Evolutionary conservation across 495 filamentous ascomycete species (phyloP).

Genomic region (Aspergillus ellipticus): DNA sequence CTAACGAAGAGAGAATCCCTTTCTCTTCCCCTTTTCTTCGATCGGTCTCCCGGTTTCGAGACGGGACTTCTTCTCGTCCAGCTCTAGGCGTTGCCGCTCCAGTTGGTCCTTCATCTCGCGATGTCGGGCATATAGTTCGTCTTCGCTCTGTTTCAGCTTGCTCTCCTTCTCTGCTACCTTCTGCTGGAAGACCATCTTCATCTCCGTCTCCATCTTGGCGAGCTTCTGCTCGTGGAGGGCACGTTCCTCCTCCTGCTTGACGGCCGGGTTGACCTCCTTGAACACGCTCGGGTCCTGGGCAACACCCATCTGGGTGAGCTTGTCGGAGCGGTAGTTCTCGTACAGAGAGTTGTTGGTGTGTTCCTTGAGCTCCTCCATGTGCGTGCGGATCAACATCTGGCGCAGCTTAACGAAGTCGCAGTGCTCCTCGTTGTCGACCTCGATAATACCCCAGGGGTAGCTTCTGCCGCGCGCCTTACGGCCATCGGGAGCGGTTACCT

Average conservation of each 20-base stretch:
- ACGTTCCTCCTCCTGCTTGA: slow-evolving; percentile 99
- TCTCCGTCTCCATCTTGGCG: slow-evolving; percentile 99
- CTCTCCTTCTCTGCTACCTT: slow-evolving; percentile 99
- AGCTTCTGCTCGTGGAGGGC: slow-evolving; percentile 98
- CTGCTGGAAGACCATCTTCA: slow-evolving; percentile 99
- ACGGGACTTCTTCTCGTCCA: slow-evolving; percentile 95
- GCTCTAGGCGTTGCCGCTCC: slow-evolving; percentile 85
- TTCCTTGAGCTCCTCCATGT: slow-evolving; percentile 99
- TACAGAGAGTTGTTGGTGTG: slow-evolving; percentile 98
- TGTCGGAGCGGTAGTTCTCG: slow-evolving; percentile 99
- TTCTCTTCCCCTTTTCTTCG: slow-evolving; percentile 90
- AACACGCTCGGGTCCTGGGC: slow-evolving; percentile 97
- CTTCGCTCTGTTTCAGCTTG: slow-evolving; percentile 98
- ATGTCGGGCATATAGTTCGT: slow-evolving; percentile 95
- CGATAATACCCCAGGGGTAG: slow-evolving; percentile 98
- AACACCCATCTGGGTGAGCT: slow-evolving; percentile 97
- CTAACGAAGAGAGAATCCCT: slow-evolving; percentile 98
- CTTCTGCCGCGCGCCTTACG: slow-evolving; percentile 92
- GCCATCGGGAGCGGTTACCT: slow-evolving; percentile 86
- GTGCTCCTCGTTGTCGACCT: slow-evolving; percentile 99
- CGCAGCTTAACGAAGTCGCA: slow-evolving; percentile 99
- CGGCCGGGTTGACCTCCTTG: slow-evolving; percentile 99
- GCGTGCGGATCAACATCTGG: slow-evolving; percentile 99
- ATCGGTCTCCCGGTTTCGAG: slow-evolving; percentile 91
- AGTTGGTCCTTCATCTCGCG: slow-evolving; percentile 99